A percentile compares a stretch with the other conserved stretches of the same genome.
phyloP scores from a whole-genome alignment of 1,284 basidiomycete species.

The Agaricales sp. region DNA sequence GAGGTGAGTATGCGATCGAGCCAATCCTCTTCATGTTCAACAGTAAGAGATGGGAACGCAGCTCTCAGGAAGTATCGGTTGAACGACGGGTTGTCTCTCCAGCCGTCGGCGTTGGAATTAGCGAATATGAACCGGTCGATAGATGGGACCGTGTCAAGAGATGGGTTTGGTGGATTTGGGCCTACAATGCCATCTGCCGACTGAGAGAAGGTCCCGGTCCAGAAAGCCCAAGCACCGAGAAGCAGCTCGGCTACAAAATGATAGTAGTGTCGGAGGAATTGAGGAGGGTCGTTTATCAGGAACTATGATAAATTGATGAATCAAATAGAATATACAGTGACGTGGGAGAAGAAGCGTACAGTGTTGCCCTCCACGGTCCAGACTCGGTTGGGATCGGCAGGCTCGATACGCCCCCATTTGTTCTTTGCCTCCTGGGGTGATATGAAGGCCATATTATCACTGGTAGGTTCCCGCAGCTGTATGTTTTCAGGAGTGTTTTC shows the following conservation, averaged over 20 bases:
- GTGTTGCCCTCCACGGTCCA: conserved; percentile 64
- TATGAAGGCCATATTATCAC: conserved; percentile 50
- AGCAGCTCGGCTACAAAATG: conserved; percentile 75
- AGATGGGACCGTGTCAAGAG: conserved; percentile 27
- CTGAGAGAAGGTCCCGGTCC: conserved; percentile 40
- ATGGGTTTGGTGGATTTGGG: background rate
- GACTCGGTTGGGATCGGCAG: conserved; percentile 36
- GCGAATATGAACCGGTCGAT: conserved; percentile 65
- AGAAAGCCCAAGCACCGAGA: conserved; percentile 64
- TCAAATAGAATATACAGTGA: background rate
- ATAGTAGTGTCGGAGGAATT: conserved; percentile 75
- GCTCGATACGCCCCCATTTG: conserved; percentile 41
- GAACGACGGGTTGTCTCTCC: conserved; percentile 68
- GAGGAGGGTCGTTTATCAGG: conserved; percentile 55
- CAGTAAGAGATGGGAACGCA: conserved; percentile 62
- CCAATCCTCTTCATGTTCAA: conserved; percentile 66
- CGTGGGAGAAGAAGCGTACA: conserved; percentile 23
- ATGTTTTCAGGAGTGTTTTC: conserved; percentile 53
- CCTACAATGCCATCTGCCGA: conserved; percentile 5
- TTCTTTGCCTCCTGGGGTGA: conserved; percentile 46
- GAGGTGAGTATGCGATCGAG: conserved; percentile 42
- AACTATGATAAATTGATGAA: conserved; percentile 22
- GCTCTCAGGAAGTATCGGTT: conserved; percentile 66
- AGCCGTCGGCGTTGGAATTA: conserved; percentile 41
- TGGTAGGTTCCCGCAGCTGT: conserved; percentile 53